Evolutionary conservation across 106 monocot genomes (phyloP).

Genomic region (Dactylorhiza incarnata): DNA sequence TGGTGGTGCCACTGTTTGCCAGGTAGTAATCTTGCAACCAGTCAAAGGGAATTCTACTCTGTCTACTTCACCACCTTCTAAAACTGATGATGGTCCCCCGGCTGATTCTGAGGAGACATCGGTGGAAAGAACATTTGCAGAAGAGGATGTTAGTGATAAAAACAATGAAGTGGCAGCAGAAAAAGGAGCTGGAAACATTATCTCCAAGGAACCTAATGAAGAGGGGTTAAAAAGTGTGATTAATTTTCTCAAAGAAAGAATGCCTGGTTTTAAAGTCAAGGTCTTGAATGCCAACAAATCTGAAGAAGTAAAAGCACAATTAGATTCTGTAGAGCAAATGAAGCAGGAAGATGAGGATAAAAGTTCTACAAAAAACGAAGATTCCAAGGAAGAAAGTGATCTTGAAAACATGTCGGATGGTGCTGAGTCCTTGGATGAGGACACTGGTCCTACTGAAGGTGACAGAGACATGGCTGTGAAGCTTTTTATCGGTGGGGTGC

Average conservation of each 20-base stretch:
- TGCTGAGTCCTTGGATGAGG: constrained; percentile 20
- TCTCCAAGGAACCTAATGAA: constrained; percentile 44
- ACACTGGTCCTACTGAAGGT: constrained; percentile 27
- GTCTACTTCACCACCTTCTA: constrained; percentile 21
- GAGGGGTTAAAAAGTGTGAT: constrained; percentile 68
- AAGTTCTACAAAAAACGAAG: constrained; percentile 19
- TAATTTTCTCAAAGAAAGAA: constrained; percentile 71
- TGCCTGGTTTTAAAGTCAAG: constrained; percentile 85
- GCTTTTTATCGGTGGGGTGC: constrained; percentile 73
- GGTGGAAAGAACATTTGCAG: constrained; percentile 10
- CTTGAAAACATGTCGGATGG: constrained; percentile 31
- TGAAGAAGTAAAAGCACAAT: constrained; percentile 56
- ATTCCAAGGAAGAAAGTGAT: constrained; percentile 32
- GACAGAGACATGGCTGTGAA: constrained; percentile 29
- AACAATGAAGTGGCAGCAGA: neutral
- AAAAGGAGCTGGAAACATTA: constrained; percentile 11
- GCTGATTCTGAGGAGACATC: constrained; percentile 24
- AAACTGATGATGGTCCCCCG: constrained; percentile 15
- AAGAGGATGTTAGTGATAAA: constrained; percentile 15
- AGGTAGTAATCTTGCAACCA: constrained; percentile 71
- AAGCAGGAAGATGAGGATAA: constrained; percentile 53
- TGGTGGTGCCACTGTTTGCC: constrained; percentile 17
- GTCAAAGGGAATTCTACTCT: constrained; percentile 40
- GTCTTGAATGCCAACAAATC: constrained; percentile 38
- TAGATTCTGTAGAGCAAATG: constrained; percentile 41